phyloP scores from a whole-genome alignment of 129 eudicot species.

The Tanacetum coccineum region DNA sequence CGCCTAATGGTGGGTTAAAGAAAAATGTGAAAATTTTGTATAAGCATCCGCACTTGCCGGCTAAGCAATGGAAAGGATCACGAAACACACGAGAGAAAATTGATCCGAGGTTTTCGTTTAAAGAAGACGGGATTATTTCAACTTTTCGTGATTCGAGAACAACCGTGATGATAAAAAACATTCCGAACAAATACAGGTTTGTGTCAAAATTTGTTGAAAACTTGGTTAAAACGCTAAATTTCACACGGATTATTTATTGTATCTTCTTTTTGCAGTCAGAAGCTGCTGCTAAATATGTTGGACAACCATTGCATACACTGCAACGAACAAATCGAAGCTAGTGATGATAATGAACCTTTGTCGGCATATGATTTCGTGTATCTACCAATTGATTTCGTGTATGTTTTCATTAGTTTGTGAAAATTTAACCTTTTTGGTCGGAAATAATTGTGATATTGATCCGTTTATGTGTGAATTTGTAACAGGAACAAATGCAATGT shows the following conservation, averaged over 20 bases:
- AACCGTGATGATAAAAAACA: conserved; percentile 92
- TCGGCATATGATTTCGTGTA: conserved; percentile 88
- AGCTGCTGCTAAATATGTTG: conserved; percentile 86
- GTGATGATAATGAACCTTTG: conserved; percentile 49
- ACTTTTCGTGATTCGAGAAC: conserved; percentile 69
- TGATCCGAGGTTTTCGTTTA: conserved; percentile 62
- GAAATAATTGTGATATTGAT: neutral
- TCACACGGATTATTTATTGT: too few relatives aligned
- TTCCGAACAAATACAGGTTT: conserved; percentile 96
- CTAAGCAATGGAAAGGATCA: conserved; percentile 41
- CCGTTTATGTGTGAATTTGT: neutral
- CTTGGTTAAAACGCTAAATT: neutral
- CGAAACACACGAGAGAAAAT: conserved; percentile 23
- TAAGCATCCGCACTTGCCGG: conserved; percentile 6
- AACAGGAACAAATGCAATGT: conserved; percentile 91
- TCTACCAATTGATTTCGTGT: conserved; percentile 95
- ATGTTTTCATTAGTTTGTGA: neutral
- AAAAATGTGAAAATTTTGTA: conserved; percentile 11
- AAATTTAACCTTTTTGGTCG: too few relatives aligned
- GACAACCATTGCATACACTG: conserved; percentile 95
- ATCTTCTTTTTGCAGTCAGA: conserved; percentile 45
- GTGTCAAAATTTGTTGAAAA: neutral
- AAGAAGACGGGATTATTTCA: conserved; percentile 54
- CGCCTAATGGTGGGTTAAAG: conserved; percentile 5
- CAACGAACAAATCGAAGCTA: conserved; percentile 67